Percentiles rank a stretch among this genome's conserved stretches.
Evolutionary conservation across 352 stramenopile genomes (phyloP).

Genomic region (Globisporangium nodosum): DNA sequence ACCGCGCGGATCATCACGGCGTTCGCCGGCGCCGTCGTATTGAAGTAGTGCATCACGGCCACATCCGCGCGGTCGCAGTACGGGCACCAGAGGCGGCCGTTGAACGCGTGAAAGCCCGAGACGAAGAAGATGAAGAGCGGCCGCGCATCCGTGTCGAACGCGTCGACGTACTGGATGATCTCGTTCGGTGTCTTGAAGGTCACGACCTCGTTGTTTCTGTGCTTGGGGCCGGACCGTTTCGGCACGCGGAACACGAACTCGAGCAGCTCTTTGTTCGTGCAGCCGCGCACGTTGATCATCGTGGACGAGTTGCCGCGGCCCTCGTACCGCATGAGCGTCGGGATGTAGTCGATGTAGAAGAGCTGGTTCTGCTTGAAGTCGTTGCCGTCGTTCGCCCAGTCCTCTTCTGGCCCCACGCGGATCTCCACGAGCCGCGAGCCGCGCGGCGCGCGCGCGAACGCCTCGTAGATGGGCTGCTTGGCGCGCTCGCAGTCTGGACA

Average conservation of each 20-base stretch:
- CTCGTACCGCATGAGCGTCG: conserved; percentile 74
- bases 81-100: conserved; percentile 75
- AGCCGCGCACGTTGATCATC: conserved; percentile 69
- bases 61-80: conserved; percentile 75
- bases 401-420: conserved; percentile 38
- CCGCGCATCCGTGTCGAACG: conserved; percentile 58
- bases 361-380: conserved; percentile 73
- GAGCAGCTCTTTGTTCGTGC: conserved; percentile 51
- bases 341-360: conserved; percentile 82
- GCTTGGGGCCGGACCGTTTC: conserved; percentile 24
- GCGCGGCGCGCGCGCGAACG: conserved; percentile 54
- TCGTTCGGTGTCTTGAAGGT: conserved; percentile 29
- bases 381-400: conserved; percentile 76
- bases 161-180: conserved; percentile 44
- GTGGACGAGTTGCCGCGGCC: conserved; percentile 61
- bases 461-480: conserved; percentile 49
- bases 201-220: conserved; percentile 48
- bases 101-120: conserved; percentile 67
- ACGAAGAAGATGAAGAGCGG: conserved; percentile 76
- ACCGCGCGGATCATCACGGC: conserved; percentile 54
- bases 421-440: conserved; percentile 68
- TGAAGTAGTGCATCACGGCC: conserved; percentile 73
- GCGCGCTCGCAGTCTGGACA: conserved; percentile 57
- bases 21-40: conserved; percentile 49
- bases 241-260: conserved; percentile 64